These are phyloP conservation scores for Ambrosiella xylebori DNA, from an alignment of 2,329 filamentous ascomycete species.

Conservation along the genomic window DNA sequence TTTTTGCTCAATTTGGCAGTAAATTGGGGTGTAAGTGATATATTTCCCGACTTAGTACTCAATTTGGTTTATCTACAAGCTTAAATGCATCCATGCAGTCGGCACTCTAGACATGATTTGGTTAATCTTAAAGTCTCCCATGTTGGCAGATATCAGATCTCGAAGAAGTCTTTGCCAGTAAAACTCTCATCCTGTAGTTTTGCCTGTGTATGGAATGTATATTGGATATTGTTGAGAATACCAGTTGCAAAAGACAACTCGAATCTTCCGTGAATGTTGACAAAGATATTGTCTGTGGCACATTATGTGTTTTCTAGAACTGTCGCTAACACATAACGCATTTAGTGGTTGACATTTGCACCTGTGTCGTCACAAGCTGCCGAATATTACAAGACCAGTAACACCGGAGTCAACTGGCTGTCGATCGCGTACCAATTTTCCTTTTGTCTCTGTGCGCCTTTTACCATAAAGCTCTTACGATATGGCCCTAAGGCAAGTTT, in stretches of 20 bases:
- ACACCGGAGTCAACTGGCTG: constrained; percentile 79
- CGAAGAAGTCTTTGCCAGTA: too few relatives aligned
- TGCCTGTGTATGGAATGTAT: too few relatives aligned
- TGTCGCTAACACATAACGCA: constrained; percentile 6
- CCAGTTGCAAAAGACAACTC: too few relatives aligned
- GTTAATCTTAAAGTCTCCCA: too few relatives aligned
- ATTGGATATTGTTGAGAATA: too few relatives aligned
- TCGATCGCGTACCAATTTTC: constrained; percentile 75
- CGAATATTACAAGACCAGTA: constrained; percentile 55
- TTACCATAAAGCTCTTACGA: constrained; percentile 62
- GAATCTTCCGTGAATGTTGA: neutral
- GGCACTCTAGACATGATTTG: too few relatives aligned
- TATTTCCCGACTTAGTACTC: neutral
- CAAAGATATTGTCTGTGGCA: neutral
- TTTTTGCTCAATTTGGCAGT: constrained; percentile 82
- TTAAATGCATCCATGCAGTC: too few relatives aligned
- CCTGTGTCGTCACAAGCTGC: constrained; percentile 62
- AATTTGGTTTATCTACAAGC: too few relatives aligned
- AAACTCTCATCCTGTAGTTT: too few relatives aligned
- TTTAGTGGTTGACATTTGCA: constrained; percentile 79
- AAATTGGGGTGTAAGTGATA: constrained; percentile 72
- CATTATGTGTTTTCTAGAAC: neutral
- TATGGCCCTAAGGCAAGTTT: constrained; percentile 65
- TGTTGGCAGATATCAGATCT: too few relatives aligned
- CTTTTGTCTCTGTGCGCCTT: constrained; percentile 56